These are phyloP conservation scores for Teunomyces pallodes DNA, from an alignment of 805 yeast genomes.

Conservation along the genomic window DNA sequence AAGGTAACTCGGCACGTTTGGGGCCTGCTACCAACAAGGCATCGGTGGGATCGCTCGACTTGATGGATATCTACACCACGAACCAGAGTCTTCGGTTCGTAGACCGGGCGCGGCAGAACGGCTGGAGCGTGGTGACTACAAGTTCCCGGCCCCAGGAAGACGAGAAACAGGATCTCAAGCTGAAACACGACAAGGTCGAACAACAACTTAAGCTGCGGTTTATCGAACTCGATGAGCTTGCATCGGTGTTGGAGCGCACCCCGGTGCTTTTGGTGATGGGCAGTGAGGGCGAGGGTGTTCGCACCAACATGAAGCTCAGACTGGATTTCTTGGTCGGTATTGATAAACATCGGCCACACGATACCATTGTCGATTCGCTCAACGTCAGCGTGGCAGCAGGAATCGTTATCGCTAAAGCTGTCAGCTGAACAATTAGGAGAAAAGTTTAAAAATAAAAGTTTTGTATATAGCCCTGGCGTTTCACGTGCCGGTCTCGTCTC, in stretches of 20 bases:
- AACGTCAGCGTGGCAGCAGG: constrained; percentile 92
- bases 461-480: too few species aligned
- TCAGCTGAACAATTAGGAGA: not conserved
- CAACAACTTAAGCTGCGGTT: constrained; percentile 20
- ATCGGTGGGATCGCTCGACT: constrained; percentile 82
- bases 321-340: constrained; percentile 53
- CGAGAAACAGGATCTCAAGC: constrained; percentile 16
- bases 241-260: constrained; percentile 37
- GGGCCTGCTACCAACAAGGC: constrained; percentile 79
- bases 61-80: constrained; percentile 57
- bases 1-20: constrained; percentile 67
- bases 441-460: too few species aligned
- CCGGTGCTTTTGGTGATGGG: constrained; percentile 80
- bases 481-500: not conserved
- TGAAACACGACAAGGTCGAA: constrained; percentile 26
- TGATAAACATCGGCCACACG: constrained; percentile 28
- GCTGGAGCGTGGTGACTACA: constrained; percentile 74
- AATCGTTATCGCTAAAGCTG: constrained; percentile 42
- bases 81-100: constrained; percentile 63
- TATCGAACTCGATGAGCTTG: constrained; percentile 43
- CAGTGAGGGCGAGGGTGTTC: constrained; percentile 80
- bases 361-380: constrained; percentile 62
- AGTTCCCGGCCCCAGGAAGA: constrained; percentile 36
- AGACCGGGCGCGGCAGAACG: constrained; percentile 50
- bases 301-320: constrained; percentile 59